These are phyloP conservation scores for Botrytis cinerea DNA, from an alignment of 2,329 filamentous ascomycete genomes.

Conservation along the genomic window DNA sequence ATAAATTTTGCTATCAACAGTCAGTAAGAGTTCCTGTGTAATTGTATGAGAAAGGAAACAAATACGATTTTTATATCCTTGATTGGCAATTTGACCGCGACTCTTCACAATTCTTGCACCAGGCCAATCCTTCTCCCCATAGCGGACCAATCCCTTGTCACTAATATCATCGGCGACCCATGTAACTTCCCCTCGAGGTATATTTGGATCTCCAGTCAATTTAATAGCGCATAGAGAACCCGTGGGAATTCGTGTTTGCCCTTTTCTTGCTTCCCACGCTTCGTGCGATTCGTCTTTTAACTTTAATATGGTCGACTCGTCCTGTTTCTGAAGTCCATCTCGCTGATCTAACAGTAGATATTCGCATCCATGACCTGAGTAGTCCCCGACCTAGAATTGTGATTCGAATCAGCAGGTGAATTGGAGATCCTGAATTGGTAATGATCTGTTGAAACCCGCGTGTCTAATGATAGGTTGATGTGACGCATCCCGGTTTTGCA, in stretches of 20 bases:
- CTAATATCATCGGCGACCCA: slow-evolving; percentile 82
- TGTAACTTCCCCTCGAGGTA: slow-evolving; percentile 81
- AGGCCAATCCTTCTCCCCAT: slow-evolving; percentile 69
- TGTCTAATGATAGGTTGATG: background rate
- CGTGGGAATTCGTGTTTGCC: slow-evolving; percentile 54
- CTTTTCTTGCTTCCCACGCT: slow-evolving; percentile 50
- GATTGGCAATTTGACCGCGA: slow-evolving; percentile 74
- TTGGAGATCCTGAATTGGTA: background rate
- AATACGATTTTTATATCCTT: slow-evolving; percentile 72
- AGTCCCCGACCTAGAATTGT: slow-evolving; percentile 63
- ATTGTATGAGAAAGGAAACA: slow-evolving; percentile 26
- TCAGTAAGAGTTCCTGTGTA: slow-evolving; percentile 3
- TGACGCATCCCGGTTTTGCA: background rate
- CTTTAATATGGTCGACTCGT: slow-evolving; percentile 47
- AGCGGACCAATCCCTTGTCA: slow-evolving; percentile 60
- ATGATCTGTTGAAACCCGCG: background rate
- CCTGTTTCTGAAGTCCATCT: slow-evolving; percentile 49
- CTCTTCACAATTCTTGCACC: slow-evolving; percentile 74
- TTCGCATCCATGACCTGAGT: slow-evolving; percentile 83
- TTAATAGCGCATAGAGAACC: slow-evolving; percentile 83
- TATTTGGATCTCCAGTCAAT: slow-evolving; percentile 86
- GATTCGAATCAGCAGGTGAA: slow-evolving; percentile 6
- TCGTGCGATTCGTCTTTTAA: slow-evolving; percentile 47
- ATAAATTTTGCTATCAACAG: slow-evolving; percentile 68
- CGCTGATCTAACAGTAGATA: slow-evolving; percentile 82